A percentile compares a stretch with the other conserved stretches of the same genome.
phyloP scores from a whole-genome alignment of 768 basidiomycete genomes.

The Suillus weaverae region DNA sequence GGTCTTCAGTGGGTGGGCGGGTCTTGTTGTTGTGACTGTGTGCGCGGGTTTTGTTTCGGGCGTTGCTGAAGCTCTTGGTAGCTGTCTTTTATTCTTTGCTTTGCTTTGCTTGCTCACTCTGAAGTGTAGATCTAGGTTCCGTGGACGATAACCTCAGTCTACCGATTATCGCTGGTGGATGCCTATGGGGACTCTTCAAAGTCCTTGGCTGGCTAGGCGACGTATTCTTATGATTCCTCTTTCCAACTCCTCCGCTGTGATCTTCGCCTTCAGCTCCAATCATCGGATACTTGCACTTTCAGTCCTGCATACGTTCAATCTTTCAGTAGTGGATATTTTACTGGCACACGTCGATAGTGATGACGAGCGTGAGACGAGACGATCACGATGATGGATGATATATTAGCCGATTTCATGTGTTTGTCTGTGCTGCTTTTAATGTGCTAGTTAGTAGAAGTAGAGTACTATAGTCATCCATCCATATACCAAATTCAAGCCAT shows the following conservation, averaged over 20 bases:
- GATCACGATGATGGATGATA: not conserved
- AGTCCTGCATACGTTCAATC: not conserved
- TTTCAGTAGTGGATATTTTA: slow-evolving; percentile 1
- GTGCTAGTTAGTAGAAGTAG: slow-evolving; percentile 6
- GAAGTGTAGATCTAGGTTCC: slow-evolving; percentile 66
- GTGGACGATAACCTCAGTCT: slow-evolving; percentile 90
- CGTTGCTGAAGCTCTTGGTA: slow-evolving; percentile 87
- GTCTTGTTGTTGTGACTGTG: slow-evolving; percentile 55
- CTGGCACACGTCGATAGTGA: not conserved
- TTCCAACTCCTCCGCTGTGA: not conserved
- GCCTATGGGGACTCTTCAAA: slow-evolving; percentile 57
- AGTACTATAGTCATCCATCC: slow-evolving; percentile 4
- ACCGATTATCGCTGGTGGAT: slow-evolving; percentile 82
- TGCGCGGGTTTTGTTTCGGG: slow-evolving; percentile 80
- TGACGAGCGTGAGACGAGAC: slow-evolving; percentile 2
- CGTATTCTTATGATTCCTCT: slow-evolving; percentile 15
- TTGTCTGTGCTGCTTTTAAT: slow-evolving; percentile 2
- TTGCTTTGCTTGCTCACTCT: slow-evolving; percentile 5
- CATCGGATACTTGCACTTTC: not conserved
- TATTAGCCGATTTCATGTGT: not conserved
- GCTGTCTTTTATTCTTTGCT: slow-evolving; percentile 27
- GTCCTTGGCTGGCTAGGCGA: slow-evolving; percentile 36
- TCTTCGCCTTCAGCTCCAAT: not conserved
- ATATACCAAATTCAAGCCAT: not conserved
- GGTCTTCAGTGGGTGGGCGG: slow-evolving; percentile 34